Base-by-base conservation (phyloP, 345 rosid species). In the Salix koriyanagi region DNA sequence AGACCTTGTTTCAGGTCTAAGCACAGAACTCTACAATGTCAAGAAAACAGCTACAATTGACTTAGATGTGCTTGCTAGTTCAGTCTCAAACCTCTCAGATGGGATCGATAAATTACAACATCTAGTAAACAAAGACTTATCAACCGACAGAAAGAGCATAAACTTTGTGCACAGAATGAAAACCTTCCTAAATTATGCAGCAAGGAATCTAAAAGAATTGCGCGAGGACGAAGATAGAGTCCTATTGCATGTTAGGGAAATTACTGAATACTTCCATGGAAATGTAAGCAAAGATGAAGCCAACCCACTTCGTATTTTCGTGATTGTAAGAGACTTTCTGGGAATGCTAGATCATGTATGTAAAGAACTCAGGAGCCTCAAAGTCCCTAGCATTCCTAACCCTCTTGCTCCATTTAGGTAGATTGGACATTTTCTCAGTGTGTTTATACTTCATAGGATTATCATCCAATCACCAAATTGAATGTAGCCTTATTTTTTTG, bases 291-390 rank as follows among this genome's bases (percentile, higher is more conserved):
- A 92, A 82, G 94, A 94, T 65, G 99, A 96, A 74, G 85, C 89
- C 67, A 96, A 90, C 67, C 98, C 97, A 15, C 89, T 96, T 7
- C 79, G 93, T 75, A 96, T 96, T 32, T 93, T 96, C 72, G 97
- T 96, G 90, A 96, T 96, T 73, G 99, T 93, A 23, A 96, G 99
- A 76, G 99, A 96, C 74, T 96, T 96, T 79, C 77, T 96, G 76
- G 97, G 98, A 65, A 92, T 92, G 98, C 72, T 96, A 81, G 99
- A 92, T 85, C 91, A 91, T 83, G 94, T 93, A 7, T 93, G 98
- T 76, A 96, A 89, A 81, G 98, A 92, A 76, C 86, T 96, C 75
- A 96, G 97, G 76, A 87, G 87, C 86, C 56, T 78, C 44, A 91
- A 84, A 88, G 83, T 85, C 19, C 88, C 92, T 5, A 83, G 80